Evolutionary conservation across 176 grass and related monocot species (phyloP).

Genomic region (Eleusine indica): DNA sequence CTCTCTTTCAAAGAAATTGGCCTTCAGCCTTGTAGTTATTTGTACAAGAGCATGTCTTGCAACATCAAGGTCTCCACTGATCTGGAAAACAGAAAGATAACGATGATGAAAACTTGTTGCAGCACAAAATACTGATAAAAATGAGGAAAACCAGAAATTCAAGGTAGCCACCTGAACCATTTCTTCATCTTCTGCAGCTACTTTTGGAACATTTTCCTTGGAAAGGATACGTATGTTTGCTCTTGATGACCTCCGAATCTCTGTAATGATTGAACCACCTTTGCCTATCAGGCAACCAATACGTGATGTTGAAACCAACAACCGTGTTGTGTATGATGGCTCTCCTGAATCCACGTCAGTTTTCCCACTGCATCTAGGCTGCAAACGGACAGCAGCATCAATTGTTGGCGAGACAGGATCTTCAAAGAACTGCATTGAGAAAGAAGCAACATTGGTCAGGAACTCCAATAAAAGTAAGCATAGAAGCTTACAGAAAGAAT

Average conservation of each 20-base stretch:
- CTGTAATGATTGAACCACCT: constrained; percentile 93
- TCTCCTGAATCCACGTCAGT: constrained; percentile 69
- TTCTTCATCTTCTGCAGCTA: constrained; percentile 92
- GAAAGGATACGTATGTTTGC: constrained; percentile 95
- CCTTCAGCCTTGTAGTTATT: constrained; percentile 91
- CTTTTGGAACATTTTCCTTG: constrained; percentile 96
- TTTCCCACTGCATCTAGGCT: constrained; percentile 93
- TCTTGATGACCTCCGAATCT: constrained; percentile 79
- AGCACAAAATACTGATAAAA: constrained; percentile 8
- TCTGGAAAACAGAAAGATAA: constrained; percentile 45
- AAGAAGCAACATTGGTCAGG: constrained; percentile 23
- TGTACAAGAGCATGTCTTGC: constrained; percentile 81
- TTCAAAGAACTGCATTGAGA: constrained; percentile 83
- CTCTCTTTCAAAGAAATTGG: constrained; percentile 99
- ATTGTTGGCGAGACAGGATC: constrained; percentile 89
- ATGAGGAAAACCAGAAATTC: constrained; percentile 22
- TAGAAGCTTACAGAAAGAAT: background rate
- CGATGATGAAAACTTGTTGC: constrained; percentile 23
- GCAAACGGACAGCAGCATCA: constrained; percentile 81
- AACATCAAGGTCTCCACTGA: constrained; percentile 84
- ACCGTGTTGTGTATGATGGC: constrained; percentile 74
- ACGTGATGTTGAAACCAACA: constrained; percentile 87
- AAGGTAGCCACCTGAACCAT: constrained; percentile 85
- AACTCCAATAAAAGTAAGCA: constrained; percentile 4
- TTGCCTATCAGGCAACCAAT: constrained; percentile 97